These are phyloP conservation scores for Blastobotrys chiropterorum DNA, from an alignment of 805 yeast genomes.

Conservation along the genomic window DNA sequence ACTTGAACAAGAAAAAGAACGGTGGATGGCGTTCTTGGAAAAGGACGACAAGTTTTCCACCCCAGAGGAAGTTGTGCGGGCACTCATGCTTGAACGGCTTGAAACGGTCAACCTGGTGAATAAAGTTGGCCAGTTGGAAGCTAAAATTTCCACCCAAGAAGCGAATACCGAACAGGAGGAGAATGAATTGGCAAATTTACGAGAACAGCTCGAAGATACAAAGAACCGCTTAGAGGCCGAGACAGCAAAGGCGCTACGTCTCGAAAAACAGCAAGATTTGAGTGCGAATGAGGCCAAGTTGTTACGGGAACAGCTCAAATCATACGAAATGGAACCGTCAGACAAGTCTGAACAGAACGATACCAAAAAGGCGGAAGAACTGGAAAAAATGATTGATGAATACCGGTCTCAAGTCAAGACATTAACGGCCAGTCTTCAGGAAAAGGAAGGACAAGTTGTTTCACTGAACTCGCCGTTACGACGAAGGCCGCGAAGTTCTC, in stretches of 20 bases:
- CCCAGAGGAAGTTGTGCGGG: constrained; percentile 36
- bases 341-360: constrained; percentile 17
- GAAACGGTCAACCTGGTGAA: constrained; percentile 27
- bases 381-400: constrained; percentile 47
- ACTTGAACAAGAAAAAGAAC: constrained; percentile 42
- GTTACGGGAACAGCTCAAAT: constrained; percentile 50
- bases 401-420: constrained; percentile 47
- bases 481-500: constrained; percentile 7
- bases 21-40: constrained; percentile 40
- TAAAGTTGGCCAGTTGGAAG: constrained; percentile 28
- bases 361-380: constrained; percentile 20
- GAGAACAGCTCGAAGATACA: constrained; percentile 25
- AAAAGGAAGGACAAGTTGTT: constrained; percentile 23
- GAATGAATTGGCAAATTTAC: constrained; percentile 16
- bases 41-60: constrained; percentile 36
- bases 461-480: constrained; percentile 13
- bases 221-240: constrained; percentile 37
- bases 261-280: constrained; percentile 46
- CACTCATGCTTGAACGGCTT: constrained; percentile 31
- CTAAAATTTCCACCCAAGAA: constrained; percentile 22
- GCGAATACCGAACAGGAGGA: constrained; percentile 23
- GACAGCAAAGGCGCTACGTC: constrained; percentile 31
- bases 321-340: constrained; percentile 37
- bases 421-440: constrained; percentile 36
- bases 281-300: constrained; percentile 55